Evolutionary conservation across 208 protist species (phyloP), one percentile per base, ranked within the genome.

Genomic region (Trypanosoma caninum): DNA sequence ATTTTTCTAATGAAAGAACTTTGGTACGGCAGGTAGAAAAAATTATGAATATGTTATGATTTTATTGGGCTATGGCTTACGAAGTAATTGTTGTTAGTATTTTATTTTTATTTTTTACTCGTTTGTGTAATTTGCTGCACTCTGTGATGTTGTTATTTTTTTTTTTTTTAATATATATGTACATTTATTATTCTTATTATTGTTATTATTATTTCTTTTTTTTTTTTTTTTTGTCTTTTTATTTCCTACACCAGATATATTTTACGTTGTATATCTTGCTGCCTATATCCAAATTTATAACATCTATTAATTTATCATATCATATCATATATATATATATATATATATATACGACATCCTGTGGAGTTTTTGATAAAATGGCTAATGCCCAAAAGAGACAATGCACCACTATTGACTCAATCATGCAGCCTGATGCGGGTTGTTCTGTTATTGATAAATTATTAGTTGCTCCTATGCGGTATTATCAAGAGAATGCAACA

Each of bases 1-100:
- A 68, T 28, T 59, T 54, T 54, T 18, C 53, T 9, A 60, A 23
- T 18, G 52, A 68, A 37, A 37, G 18, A 8, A 14, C 0, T 2
- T 53, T 60, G 53, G 11, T 55, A 30, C 18, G 16, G 10, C 16
- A n/a, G 44, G n/a, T 33, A 10, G 23, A 30, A 35, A 34, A 42
- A 27, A 54, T 68, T 34, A n/a, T 60, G 18, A 10, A 38, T 1
- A 10, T 57, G 8, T 33, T 52, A 18, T 35, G 27, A 20, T 8
- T 52, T 33, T 52, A 11, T 20, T 40, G 27, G 53, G 7, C 14
- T 57, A n/a, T 57, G n/a, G 9, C 20, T 22, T 4, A 44, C 20
- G 38, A 22, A 44, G 7, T 22, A 11, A 44, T n/a, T n/a, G n/a
- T n/a, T n/a, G n/a, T n/a, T n/a, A n/a, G n/a, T n/a, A n/a, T n/a